These are phyloP conservation scores for Linnemannia elongata DNA, from an alignment of 192 early-diverging fungal genomes.

Conservation along the genomic window DNA sequence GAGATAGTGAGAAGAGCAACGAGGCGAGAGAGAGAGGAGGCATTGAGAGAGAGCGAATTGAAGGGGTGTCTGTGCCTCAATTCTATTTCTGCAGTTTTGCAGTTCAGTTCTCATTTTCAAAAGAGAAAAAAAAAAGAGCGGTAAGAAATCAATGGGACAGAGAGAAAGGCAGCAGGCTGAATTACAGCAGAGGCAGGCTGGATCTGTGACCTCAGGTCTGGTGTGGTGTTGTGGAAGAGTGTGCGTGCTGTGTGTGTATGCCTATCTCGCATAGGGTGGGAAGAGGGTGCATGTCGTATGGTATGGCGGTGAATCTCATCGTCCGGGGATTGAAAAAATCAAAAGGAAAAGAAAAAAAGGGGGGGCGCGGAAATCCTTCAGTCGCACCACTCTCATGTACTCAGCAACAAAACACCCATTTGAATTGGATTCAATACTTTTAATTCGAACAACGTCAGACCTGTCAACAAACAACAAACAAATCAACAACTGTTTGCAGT, in stretches of 20 bases:
- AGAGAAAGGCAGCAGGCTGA: not conserved
- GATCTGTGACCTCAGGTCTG: no score
- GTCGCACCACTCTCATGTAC: not conserved
- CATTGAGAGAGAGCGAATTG: no score
- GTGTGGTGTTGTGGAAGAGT: no score
- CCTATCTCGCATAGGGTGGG: not conserved
- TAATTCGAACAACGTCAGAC: not conserved
- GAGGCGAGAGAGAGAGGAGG: no score
- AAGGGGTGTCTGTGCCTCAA: slow-evolving; percentile 1
- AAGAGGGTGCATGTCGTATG: not conserved
- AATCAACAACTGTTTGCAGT: no score
- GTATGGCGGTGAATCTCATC: not conserved
- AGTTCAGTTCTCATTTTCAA: not conserved
- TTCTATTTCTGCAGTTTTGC: slow-evolving; percentile 10
- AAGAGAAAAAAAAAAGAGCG: no score
- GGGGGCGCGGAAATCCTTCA: not conserved
- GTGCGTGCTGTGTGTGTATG: no score
- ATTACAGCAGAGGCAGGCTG: not conserved
- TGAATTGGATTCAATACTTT: not conserved
- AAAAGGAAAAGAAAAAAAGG: not conserved
- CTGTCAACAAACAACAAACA: not conserved
- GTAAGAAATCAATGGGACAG: no score
- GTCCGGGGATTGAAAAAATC: not conserved
- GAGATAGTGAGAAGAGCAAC: no score
- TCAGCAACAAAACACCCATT: not conserved